Percentiles rank a stretch among this genome's conserved stretches.
These are phyloP conservation scores for Leishmania braziliensis DNA, from an alignment of 208 protist genomes.

Conservation along the genomic window DNA sequence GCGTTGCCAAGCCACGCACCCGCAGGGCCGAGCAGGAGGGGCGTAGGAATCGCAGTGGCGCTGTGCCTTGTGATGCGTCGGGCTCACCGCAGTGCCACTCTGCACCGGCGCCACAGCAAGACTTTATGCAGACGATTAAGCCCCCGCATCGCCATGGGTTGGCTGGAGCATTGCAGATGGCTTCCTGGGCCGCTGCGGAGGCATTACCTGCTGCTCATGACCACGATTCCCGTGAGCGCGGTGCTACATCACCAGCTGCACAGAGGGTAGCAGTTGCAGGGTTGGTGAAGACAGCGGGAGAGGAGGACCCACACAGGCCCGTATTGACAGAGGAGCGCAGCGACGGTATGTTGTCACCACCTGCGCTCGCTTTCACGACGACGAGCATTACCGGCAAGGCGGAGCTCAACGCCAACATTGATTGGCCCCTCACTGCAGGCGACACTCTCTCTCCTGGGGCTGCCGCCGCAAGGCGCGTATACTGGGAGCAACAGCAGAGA, in stretches of 20 bases:
- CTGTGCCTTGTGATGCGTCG: not conserved
- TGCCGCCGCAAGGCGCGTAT: constrained; percentile 21
- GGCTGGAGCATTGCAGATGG: not conserved
- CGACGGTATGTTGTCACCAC: not conserved
- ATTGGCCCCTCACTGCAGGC: not conserved
- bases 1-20: not conserved
- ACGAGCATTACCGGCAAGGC: not conserved
- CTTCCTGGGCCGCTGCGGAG: not conserved
- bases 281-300: not conserved
- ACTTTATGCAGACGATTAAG: constrained; percentile 30
- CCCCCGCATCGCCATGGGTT: constrained; percentile 26
- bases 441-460: constrained; percentile 23
- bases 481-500: constrained; percentile 30
- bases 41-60: not conserved
- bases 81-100: not conserved
- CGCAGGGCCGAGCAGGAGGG: not conserved
- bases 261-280: not conserved
- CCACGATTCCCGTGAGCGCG: not conserved
- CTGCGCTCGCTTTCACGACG: not conserved
- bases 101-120: not conserved
- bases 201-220: not conserved
- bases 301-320: not conserved
- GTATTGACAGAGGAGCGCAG: not conserved
- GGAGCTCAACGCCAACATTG: not conserved
- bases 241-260: not conserved